Evolutionary conservation across 805 yeast species (phyloP), one percentile per base, ranked within the genome.

Genomic region (Schwanniomyces sp.): DNA sequence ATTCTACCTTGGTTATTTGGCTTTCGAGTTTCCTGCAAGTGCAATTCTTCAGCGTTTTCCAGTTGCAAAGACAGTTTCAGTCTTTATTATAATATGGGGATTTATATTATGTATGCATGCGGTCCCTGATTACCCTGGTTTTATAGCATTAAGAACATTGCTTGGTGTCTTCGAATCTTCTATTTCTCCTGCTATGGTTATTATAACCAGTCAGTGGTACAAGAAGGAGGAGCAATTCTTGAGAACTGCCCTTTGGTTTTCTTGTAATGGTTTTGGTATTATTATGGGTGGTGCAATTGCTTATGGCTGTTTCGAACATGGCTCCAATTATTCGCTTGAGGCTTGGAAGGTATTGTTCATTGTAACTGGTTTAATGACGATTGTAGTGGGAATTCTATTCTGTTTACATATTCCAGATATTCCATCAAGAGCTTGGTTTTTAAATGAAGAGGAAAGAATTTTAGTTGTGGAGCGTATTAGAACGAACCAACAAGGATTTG

Each of bases 261-360:
- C 69, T 21, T 62, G 62, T 41, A 59, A 57, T 48, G 75, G 76
- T 4, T 10, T 66, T 21, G 76, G 75, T 11, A 55, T 52, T 26
- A 59, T 64, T 14, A 14, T 63, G 11, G 81, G 85, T 16, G 17
- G 61, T 51, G 72, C 75, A 8, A 76, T 84, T 48, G 82, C 87
- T 1, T 82, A 81, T 54, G 85, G 84, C 11, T 55, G 78, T 44
- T 64, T 72, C 48, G 49, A 50, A 12, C 70, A 78, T 55, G 66
- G 61, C 10, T 63, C 61, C 10, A 43, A 57, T 9, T 78, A 72
- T 59, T 43, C 69, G 18, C 62, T 82, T 5, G 70, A 63, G 3
- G 71, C 84, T 2, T 87, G 91, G 91, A 81, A 78, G 56, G 59
- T 80, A 10, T 61, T 84, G 3, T 86, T 77, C 59, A 65, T 86